Evolutionary conservation across 345 rosid genomes (phyloP), one percentile per base, ranked within the genome.

Genomic region (Populus pruinosa): DNA sequence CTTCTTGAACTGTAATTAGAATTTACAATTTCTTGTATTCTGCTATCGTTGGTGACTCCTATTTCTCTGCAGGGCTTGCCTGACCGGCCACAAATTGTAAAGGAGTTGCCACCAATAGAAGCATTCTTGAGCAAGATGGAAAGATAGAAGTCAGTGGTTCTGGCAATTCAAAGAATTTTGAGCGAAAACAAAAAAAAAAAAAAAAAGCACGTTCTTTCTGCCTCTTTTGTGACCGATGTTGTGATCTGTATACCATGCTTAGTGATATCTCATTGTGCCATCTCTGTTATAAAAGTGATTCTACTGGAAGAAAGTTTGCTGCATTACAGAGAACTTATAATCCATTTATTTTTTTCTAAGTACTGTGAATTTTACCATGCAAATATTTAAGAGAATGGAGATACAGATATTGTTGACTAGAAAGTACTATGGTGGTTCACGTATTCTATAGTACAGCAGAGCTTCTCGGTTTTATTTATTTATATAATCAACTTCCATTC

Each of bases 81-180:
- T 20, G 93, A 90, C 79, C 92, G 98, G 98, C 84, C 83, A 75
- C 91, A 95, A 86, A 91, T 95, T 63, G 76, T 89, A 72, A 82
- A 85, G 75, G 98, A 93, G 85, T 87, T 93, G 71, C 97, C 97
- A 18, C 82, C 89, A 6, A 85, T 90, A 90, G 97, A 95, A 49
- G 94, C 96, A 33, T 82, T 95, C 81, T 81, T 95, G 23, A 93
- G 99, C 84, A 95, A 92, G 86, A 85, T 95, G 65, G 97, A 93
- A 83, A 87, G 90, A 82, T 95, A 87, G 83, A 67, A 73, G 67
- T n/a, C 21, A n/a, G 35, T 17, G 66, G 61, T 38, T 50, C 81
- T 74, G 72, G 65, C 59, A 72, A 4, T n/a, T 4, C 29, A 69
- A 38, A 76, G 35, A 16, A 43, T 31, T 56, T 41, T 23, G 41